Conservation (phyloP, 768 basidiomycete genomes). For the Lentinula edodes region DNA sequence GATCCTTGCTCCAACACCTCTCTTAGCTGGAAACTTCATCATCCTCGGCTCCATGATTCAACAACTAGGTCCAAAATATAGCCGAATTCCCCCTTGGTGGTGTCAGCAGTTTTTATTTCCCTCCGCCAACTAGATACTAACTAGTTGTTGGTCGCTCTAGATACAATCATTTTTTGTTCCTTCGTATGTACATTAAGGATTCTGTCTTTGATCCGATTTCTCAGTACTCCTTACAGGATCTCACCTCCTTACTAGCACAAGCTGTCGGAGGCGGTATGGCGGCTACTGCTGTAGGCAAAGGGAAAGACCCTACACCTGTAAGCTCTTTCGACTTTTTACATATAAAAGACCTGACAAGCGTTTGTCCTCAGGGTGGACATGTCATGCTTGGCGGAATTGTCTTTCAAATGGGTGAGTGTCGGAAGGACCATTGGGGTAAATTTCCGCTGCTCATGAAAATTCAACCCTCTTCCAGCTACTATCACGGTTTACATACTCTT, state of each 20-base stretch:
- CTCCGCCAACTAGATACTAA: background rate
- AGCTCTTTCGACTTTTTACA: background rate
- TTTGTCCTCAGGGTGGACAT: conserved; percentile 21
- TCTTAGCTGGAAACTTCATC: conserved; percentile 44
- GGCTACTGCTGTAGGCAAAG: background rate
- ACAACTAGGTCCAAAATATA: conserved; percentile 29
- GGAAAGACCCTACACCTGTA: conserved; percentile 12
- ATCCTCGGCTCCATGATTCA: conserved; percentile 30
- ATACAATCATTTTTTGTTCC: conserved; percentile 10
- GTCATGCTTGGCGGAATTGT: conserved; percentile 62
- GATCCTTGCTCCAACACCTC: conserved; percentile 50
- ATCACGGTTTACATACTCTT: conserved; percentile 36
- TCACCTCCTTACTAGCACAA: conserved; percentile 59
- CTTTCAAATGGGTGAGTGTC: conserved; percentile 43
- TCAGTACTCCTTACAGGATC: conserved; percentile 29
- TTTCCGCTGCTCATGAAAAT: background rate
- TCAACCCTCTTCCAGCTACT: conserved; percentile 23
- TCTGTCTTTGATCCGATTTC: background rate
- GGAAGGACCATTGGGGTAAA: no score
- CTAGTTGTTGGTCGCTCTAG: background rate
- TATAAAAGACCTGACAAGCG: background rate
- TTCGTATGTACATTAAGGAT: background rate
- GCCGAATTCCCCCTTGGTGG: conserved; percentile 21
- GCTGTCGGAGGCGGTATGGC: conserved; percentile 50
- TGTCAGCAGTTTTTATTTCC: conserved; percentile 7